A percentile compares a stretch with the other conserved stretches of the same genome.
Conservation (phyloP, 73 alveolate species). For the Paramecium biaurelia region DNA sequence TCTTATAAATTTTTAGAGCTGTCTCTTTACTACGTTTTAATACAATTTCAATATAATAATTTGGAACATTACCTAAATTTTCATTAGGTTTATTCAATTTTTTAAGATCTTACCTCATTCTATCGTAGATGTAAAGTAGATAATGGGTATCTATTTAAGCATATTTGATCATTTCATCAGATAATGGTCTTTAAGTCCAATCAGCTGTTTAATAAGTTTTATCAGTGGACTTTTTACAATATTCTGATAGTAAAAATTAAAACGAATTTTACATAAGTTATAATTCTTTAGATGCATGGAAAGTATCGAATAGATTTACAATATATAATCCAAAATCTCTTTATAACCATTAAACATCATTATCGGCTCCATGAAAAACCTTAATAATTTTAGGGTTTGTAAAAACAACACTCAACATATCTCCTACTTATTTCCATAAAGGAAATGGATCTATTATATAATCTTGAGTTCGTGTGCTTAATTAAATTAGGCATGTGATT, state of each 20-base stretch:
- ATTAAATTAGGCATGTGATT: slow-evolving; percentile 88
- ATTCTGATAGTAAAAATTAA: slow-evolving; percentile 72
- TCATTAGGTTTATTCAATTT: not conserved
- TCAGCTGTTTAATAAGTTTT: slow-evolving; percentile 96
- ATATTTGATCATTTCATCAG: slow-evolving; percentile 91
- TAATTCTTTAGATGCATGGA: slow-evolving; percentile 80
- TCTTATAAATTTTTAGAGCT: slow-evolving; percentile 13
- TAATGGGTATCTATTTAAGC: slow-evolving; percentile 98
- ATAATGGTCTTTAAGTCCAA: slow-evolving; percentile 94
- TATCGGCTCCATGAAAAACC: slow-evolving; percentile 94
- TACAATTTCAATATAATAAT: slow-evolving; percentile 22
- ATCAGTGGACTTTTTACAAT: slow-evolving; percentile 88
- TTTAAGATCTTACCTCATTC: slow-evolving; percentile 73
- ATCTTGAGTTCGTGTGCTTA: slow-evolving; percentile 83
- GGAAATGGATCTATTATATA: slow-evolving; percentile 91
- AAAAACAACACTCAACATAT: slow-evolving; percentile 76
- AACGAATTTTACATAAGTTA: slow-evolving; percentile 73
- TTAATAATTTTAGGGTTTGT: slow-evolving; percentile 87
- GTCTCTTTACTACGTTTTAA: slow-evolving; percentile 31
- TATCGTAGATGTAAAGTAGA: slow-evolving; percentile 93
- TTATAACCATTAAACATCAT: slow-evolving; percentile 94
- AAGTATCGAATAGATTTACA: slow-evolving; percentile 94
- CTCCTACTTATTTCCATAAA: slow-evolving; percentile 65
- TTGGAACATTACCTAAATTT: not conserved
- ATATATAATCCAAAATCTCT: slow-evolving; percentile 94